Evolutionary conservation across 257 asterid species (phyloP), one percentile per base, ranked within the genome.

Genomic region (Solanum appendiculatum): DNA sequence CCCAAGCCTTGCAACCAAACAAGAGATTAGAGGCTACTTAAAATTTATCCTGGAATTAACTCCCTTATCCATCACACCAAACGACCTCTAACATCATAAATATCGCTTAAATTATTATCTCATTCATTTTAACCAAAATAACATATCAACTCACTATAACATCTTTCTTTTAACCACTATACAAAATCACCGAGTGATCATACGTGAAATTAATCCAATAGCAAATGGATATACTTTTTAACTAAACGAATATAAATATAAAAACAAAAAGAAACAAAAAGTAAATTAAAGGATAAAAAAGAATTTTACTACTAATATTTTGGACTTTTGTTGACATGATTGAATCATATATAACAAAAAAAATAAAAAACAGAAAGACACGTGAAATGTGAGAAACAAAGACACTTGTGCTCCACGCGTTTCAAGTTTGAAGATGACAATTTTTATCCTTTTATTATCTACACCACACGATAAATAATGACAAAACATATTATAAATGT

Each of bases 361-460:
- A 27, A 8, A 20, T 9, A 48, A 10, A 3, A 7, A 12, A 37
- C 2, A 14, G 12, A 40, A 21, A 12, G 39, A 77, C 83, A 78
- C 64, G 84, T 16, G 40, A 44, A 78, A 27, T 78, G 7, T 25
- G 1, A 46, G 84, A 44, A 78, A 34, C 25, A 78, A 81, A 44
- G 85, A 48, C 85, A 48, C 85, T 80, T 48, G 85, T 46, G 7
- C 20, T 80, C 85, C 85, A 80, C 66, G 85, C 85, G 85, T 80
- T 80, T 80, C 40, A 46, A 78, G 25, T 6, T 80, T 80, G 9
- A 46, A 80, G 85, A 80, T 80, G 66, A 13, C 68, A 46, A 12
- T 46, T 46, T 80, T 80, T 80, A 80, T 80, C 85, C 85, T 48
- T 80, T 80, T 80, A 80, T 46, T 48, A 80, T 80, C 85, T 80